A percentile compares a stretch with the other conserved stretches of the same genome.
Evolutionary conservation across 1,139 yeast species (phyloP).

Genomic region (Suhomyces anneliseae): DNA sequence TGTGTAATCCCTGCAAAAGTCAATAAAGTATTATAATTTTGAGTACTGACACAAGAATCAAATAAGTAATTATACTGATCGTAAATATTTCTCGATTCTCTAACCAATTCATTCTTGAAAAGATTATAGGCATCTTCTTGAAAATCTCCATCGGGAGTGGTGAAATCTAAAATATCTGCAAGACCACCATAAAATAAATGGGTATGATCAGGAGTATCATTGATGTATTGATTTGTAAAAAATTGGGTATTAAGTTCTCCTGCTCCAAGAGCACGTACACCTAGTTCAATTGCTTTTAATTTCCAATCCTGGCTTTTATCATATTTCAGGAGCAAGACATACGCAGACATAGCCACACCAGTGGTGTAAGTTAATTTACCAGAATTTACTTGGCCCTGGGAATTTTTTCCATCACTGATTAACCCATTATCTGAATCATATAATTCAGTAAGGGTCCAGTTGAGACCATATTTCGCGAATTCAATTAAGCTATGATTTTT

Average conservation of each 20-base stretch:
- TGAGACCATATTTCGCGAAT: constrained; percentile 26
- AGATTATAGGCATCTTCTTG: constrained; percentile 20
- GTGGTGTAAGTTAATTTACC: constrained; percentile 41
- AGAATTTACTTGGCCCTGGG: constrained; percentile 21
- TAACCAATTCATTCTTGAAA: constrained; percentile 20
- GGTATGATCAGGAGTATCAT: constrained; percentile 14
- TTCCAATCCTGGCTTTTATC: constrained; percentile 14
- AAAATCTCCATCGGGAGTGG: constrained; percentile 18
- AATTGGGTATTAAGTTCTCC: constrained; percentile 13
- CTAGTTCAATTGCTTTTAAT: constrained; percentile 15
- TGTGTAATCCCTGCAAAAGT: constrained; percentile 24
- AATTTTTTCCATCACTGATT: constrained; percentile 32
- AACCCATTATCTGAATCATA: constrained; percentile 30
- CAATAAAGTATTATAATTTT: constrained; percentile 14
- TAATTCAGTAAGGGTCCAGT: constrained; percentile 28
- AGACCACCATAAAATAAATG: constrained; percentile 16
- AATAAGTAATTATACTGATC: constrained; percentile 14
- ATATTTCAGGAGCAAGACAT: constrained; percentile 23
- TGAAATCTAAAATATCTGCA: constrained; percentile 15
- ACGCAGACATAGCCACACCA: constrained; percentile 34
- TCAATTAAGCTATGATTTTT: constrained; percentile 15
- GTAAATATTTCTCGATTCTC: constrained; percentile 25
- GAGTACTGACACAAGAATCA: constrained; percentile 11
- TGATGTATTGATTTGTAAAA: constrained; percentile 14
- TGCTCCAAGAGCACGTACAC: constrained; percentile 13